Percentiles rank a stretch among this genome's conserved stretches.
Evolutionary conservation across 129 eudicot species (phyloP).

Genomic region (Sambucus nigra): DNA sequence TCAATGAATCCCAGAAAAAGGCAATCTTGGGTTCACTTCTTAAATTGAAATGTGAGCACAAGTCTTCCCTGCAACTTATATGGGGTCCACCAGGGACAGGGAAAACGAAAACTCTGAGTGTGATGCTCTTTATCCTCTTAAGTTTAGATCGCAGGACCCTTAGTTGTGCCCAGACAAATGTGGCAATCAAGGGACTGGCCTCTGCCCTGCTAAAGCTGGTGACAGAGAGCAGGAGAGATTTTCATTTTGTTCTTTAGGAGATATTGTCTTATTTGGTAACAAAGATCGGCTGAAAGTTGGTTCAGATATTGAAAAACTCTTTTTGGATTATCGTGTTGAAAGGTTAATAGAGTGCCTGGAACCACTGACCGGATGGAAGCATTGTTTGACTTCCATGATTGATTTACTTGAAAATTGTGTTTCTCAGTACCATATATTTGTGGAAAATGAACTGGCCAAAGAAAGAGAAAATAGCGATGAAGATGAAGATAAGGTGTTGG

Average conservation of each 20-base stretch:
- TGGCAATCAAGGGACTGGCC: conserved; percentile 46
- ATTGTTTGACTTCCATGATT: conserved; percentile 26
- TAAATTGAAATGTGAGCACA: conserved; percentile 19
- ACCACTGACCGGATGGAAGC: conserved; percentile 31
- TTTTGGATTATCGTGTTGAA: conserved; percentile 28
- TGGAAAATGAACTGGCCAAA: conserved; percentile 27
- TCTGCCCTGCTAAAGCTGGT: conserved; percentile 23
- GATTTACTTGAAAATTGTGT: conserved; percentile 37
- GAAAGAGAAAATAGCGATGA: conserved; percentile 7
- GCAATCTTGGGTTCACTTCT: conserved; percentile 42
- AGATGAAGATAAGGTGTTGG: conserved; percentile 5
- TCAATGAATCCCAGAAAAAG: conserved; percentile 38
- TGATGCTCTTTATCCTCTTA: conserved; percentile 26
- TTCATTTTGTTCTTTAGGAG: conserved; percentile 51
- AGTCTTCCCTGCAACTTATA: conserved; percentile 29
- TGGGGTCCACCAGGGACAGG: conserved; percentile 93
- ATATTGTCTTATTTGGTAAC: conserved; percentile 35
- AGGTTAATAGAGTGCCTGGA: conserved; percentile 26
- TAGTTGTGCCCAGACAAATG: conserved; percentile 68
- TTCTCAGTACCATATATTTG: conserved; percentile 28
- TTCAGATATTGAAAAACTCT: conserved; percentile 23
- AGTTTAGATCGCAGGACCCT: conserved; percentile 37
- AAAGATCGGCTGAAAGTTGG: conserved; percentile 29
- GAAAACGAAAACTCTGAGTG: conserved; percentile 44
- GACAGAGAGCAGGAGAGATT: conserved; percentile 31